Evolutionary conservation across 2,329 filamentous ascomycete genomes (phyloP).

Genomic region (Ceratocystis variospora): DNA sequence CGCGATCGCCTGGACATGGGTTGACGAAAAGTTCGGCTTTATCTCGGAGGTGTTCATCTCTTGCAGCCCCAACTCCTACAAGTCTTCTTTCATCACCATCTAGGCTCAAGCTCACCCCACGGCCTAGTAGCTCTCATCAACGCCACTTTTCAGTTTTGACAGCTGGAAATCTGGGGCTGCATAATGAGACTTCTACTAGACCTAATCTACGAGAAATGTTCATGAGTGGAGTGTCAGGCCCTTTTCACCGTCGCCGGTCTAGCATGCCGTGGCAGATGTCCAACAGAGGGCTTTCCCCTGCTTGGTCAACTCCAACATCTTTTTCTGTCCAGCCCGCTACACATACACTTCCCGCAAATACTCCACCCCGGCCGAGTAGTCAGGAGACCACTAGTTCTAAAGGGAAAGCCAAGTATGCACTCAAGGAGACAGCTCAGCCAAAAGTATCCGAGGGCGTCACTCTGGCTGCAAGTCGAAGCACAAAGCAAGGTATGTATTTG

Average conservation of each 20-base stretch:
- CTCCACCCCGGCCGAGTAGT: neutral
- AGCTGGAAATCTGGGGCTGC: constrained; percentile 21
- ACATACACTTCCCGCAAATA: neutral
- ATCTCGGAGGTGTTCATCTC: neutral
- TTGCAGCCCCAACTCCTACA: neutral
- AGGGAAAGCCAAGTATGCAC: neutral
- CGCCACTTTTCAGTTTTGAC: constrained; percentile 21
- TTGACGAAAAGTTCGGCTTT: neutral
- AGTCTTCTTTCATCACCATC: neutral
- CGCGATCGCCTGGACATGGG: neutral
- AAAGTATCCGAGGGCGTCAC: neutral
- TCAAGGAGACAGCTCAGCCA: neutral
- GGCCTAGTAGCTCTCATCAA: constrained; percentile 13
- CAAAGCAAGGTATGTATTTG: constrained; percentile 7
- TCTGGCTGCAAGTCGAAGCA: neutral
- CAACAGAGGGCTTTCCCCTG: neutral
- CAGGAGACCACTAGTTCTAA: neutral
- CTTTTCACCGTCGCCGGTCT: constrained; percentile 10
- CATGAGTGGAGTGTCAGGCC: constrained; percentile 6
- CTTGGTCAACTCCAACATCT: neutral
- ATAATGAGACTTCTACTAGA: constrained; percentile 17
- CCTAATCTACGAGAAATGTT: constrained; percentile 11
- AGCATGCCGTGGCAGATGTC: constrained; percentile 14
- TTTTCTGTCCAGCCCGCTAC: neutral
- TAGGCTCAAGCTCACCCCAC: neutral